phyloP scores from a whole-genome alignment of 2,329 filamentous ascomycete species.

The Nemania sp. region DNA sequence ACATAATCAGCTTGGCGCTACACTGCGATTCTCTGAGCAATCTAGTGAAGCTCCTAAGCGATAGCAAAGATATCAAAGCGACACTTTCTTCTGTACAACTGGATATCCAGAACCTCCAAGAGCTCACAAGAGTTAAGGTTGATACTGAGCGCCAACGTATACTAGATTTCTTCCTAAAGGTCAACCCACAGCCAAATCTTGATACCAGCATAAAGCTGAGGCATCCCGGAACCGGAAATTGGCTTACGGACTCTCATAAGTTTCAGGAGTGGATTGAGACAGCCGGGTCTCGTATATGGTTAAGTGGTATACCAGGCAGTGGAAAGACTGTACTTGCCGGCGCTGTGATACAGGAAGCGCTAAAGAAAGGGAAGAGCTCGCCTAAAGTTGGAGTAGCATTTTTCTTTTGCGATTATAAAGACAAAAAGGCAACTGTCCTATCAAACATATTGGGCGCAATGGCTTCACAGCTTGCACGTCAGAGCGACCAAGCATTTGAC shows the following conservation, averaged over 20 bases:
- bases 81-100: conserved; percentile 2
- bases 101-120: conserved; percentile 31
- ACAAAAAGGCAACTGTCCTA: conserved; percentile 36
- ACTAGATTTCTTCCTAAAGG: conserved; percentile 41
- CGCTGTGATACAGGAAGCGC: conserved; percentile 41
- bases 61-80: conserved; percentile 18
- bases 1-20: conserved; percentile 42
- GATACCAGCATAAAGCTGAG: conserved; percentile 41
- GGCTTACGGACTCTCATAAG: conserved; percentile 35
- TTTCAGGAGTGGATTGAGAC: conserved; percentile 43
- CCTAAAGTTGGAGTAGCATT: conserved; percentile 38
- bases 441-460: conserved; percentile 47
- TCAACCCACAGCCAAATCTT: conserved; percentile 44
- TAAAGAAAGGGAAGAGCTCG: conserved; percentile 25
- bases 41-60: conserved; percentile 33
- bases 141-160: conserved; percentile 32
- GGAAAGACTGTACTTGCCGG: conserved; percentile 49
- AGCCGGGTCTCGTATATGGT: conserved; percentile 42
- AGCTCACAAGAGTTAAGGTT: conserved; percentile 39
- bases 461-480: conserved; percentile 47
- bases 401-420: conserved; percentile 53
- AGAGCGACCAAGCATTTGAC: conserved; percentile 45
- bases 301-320: conserved; percentile 47
- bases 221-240: conserved; percentile 44
- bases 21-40: conserved; percentile 37